These are phyloP conservation scores for Penicillium sp. DNA, from an alignment of 2,329 filamentous ascomycete species.

Conservation along the genomic window DNA sequence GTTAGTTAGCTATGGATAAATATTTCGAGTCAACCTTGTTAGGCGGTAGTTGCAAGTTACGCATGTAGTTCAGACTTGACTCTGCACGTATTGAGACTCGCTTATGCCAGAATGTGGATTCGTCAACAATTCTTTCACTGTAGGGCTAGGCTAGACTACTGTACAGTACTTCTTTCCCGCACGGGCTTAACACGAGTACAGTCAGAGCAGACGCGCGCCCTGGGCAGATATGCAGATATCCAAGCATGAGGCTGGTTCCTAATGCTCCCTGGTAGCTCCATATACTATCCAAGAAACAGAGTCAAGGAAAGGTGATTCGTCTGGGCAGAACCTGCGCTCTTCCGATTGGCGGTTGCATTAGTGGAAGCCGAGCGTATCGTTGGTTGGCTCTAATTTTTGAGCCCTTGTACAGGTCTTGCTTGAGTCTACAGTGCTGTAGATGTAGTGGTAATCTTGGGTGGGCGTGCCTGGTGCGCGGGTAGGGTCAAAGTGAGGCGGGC, in stretches of 20 bases:
- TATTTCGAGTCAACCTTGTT: no score
- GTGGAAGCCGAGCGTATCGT: background rate
- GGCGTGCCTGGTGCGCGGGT: background rate
- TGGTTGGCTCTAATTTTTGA: background rate
- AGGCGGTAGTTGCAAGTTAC: background rate
- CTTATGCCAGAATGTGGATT: background rate
- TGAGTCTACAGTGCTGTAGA: no score
- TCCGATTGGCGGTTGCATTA: slow-evolving; percentile 12
- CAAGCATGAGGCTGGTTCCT: background rate
- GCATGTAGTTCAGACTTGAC: background rate
- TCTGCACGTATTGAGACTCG: background rate
- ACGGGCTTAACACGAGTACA: background rate
- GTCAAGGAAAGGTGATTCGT: background rate
- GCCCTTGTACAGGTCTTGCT: no score
- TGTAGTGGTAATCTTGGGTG: no score
- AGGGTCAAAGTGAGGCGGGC: slow-evolving; percentile 23
- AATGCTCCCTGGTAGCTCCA: background rate
- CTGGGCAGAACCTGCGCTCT: background rate
- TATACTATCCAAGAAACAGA: background rate
- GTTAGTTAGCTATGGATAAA: background rate
- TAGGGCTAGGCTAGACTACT: background rate
- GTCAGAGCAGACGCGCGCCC: slow-evolving; percentile 1
- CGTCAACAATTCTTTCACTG: background rate
- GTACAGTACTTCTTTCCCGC: background rate
- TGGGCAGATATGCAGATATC: slow-evolving; percentile 18